Evolutionary conservation across 129 eudicot genomes (phyloP).

Genomic region (Helianthus tuberosus): DNA sequence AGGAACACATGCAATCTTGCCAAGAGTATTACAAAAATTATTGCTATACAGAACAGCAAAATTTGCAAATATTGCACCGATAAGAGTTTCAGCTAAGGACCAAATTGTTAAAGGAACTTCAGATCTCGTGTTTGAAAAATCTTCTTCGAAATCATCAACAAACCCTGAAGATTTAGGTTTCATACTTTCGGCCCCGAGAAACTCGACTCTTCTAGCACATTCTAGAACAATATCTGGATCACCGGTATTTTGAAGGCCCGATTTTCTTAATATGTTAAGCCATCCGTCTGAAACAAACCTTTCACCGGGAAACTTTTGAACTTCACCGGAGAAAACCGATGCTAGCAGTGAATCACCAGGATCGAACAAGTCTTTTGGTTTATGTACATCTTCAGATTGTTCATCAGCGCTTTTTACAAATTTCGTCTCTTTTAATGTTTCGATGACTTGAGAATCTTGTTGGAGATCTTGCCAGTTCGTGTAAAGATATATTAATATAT

Average conservation of each 20-base stretch:
- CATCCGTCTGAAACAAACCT: slow-evolving; percentile 87
- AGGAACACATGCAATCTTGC: slow-evolving; percentile 90
- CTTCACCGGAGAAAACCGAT: slow-evolving; percentile 83
- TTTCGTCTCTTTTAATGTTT: slow-evolving; percentile 73
- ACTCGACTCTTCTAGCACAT: slow-evolving; percentile 94
- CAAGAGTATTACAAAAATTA: slow-evolving; percentile 83
- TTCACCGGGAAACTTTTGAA: slow-evolving; percentile 88
- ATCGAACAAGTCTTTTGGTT: slow-evolving; percentile 83
- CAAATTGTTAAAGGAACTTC: slow-evolving; percentile 80
- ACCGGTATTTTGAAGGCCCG: slow-evolving; percentile 73
- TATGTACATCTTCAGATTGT: slow-evolving; percentile 51
- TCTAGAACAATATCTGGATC: slow-evolving; percentile 85
- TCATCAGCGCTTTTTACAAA: slow-evolving; percentile 87
- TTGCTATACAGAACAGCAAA: slow-evolving; percentile 93
- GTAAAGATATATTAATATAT: slow-evolving; percentile 71
- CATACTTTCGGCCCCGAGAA: slow-evolving; percentile 72
- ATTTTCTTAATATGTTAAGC: slow-evolving; percentile 77
- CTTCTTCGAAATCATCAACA: slow-evolving; percentile 66
- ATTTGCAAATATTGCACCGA: slow-evolving; percentile 78
- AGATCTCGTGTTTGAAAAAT: slow-evolving; percentile 47
- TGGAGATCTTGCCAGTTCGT: slow-evolving; percentile 89
- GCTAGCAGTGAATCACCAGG: slow-evolving; percentile 74
- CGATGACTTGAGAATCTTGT: slow-evolving; percentile 63
- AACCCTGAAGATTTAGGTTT: slow-evolving; percentile 48
- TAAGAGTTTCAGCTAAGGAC: slow-evolving; percentile 81